A percentile compares a stretch with the other conserved stretches of the same genome.
Evolutionary conservation across 2,329 filamentous ascomycete species (phyloP).

Genomic region (Pyricularia grisea): DNA sequence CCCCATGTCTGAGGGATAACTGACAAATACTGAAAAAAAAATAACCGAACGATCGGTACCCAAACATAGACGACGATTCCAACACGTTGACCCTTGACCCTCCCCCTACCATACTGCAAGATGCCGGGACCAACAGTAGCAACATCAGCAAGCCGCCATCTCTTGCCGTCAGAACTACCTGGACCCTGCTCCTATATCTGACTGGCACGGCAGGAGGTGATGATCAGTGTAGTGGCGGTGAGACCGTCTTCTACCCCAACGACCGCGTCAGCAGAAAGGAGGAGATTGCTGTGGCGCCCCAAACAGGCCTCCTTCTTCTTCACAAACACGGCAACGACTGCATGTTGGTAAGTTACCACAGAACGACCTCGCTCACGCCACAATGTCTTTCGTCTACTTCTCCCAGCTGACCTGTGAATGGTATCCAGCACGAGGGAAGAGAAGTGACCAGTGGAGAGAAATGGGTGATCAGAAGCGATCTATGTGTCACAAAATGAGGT

Average conservation of each 20-base stretch:
- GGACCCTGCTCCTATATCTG: slow-evolving; percentile 84
- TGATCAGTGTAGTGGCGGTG: slow-evolving; percentile 59
- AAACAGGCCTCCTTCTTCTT: slow-evolving; percentile 77
- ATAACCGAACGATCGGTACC: background rate
- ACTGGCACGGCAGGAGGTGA: slow-evolving; percentile 57
- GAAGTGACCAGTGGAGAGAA: slow-evolving; percentile 61
- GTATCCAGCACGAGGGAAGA: slow-evolving; percentile 49
- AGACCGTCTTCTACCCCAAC: slow-evolving; percentile 85
- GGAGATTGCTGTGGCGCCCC: slow-evolving; percentile 62
- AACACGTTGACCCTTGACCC: slow-evolving; percentile 45
- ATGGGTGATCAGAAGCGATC: slow-evolving; percentile 64
- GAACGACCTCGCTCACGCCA: background rate
- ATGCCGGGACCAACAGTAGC: slow-evolving; percentile 31
- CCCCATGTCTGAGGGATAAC: background rate
- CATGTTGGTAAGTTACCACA: slow-evolving; percentile 51
- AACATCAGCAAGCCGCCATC: slow-evolving; percentile 23
- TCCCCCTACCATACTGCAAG: background rate
- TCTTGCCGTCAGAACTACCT: slow-evolving; percentile 65
- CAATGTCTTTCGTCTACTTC: background rate
- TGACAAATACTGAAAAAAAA: background rate
- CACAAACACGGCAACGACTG: slow-evolving; percentile 88
- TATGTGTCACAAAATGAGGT: slow-evolving; percentile 38
- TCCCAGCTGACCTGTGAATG: background rate
- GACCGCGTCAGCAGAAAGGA: slow-evolving; percentile 45
- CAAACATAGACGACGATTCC: slow-evolving; percentile 66